phyloP scores from a whole-genome alignment of 345 rosid genomes.

The Salix koriyanagi region DNA sequence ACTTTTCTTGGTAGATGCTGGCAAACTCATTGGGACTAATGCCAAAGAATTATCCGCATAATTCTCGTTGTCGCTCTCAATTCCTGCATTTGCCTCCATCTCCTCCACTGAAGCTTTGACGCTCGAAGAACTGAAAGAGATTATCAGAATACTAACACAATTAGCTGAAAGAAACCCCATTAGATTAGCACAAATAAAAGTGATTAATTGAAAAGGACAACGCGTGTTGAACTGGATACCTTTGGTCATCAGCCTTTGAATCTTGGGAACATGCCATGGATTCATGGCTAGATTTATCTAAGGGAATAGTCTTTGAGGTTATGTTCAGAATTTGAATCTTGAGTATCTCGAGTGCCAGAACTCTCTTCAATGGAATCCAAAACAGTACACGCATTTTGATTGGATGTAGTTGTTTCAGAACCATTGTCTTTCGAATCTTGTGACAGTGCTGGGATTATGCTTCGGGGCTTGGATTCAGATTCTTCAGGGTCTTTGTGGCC shows the following conservation, averaged over 20 bases:
- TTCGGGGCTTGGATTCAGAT: slow-evolving; percentile 29
- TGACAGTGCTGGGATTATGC: slow-evolving; percentile 3
- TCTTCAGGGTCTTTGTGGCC: slow-evolving; percentile 29
- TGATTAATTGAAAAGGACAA: not conserved
- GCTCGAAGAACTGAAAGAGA: slow-evolving; percentile 25
- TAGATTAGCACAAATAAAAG: not conserved
- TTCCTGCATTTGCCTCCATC: slow-evolving; percentile 10
- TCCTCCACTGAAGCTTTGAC: slow-evolving; percentile 8
- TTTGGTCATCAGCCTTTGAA: slow-evolving; percentile 16
- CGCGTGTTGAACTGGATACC: slow-evolving; percentile 18
- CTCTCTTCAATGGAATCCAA: slow-evolving; percentile 14
- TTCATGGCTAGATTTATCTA: slow-evolving; percentile 8
- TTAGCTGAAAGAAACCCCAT: not conserved
- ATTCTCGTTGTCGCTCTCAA: slow-evolving; percentile 11
- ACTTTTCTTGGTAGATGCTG: slow-evolving; percentile 13
- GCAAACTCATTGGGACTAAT: slow-evolving; percentile 26
- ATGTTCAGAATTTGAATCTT: slow-evolving; percentile 4
- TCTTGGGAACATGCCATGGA: slow-evolving; percentile 16
- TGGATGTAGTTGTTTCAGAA: slow-evolving; percentile 5
- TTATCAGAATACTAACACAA: not conserved
- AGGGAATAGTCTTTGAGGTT: slow-evolving; percentile 6
- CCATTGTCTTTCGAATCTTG: slow-evolving; percentile 13
- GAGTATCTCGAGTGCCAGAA: slow-evolving; percentile 3
- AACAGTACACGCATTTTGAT: slow-evolving; percentile 16
- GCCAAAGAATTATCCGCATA: slow-evolving; percentile 42